Evolutionary conservation across 805 yeast genomes (phyloP).

Genomic region (Zygosaccharomyces bisporus): DNA sequence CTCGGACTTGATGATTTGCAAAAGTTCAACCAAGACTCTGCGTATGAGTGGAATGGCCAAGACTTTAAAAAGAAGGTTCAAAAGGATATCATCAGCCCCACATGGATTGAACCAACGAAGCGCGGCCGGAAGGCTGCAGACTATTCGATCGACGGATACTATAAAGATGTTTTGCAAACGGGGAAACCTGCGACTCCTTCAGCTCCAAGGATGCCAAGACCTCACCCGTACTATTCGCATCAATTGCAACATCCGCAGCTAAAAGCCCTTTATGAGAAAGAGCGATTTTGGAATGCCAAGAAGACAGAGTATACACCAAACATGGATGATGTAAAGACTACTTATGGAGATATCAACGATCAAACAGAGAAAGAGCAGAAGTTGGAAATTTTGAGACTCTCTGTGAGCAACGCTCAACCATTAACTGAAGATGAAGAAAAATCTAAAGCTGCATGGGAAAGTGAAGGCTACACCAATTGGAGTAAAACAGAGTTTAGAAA

Average conservation of each 20-base stretch:
- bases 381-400: slow-evolving; percentile 59
- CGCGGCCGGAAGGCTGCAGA: slow-evolving; percentile 80
- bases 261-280: slow-evolving; percentile 72
- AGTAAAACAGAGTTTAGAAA: slow-evolving; percentile 82
- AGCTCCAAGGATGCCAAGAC: slow-evolving; percentile 82
- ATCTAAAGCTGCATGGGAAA: slow-evolving; percentile 53
- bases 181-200: slow-evolving; percentile 49
- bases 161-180: slow-evolving; percentile 74
- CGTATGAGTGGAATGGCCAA: slow-evolving; percentile 86
- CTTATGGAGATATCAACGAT: slow-evolving; percentile 37
- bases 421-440: slow-evolving; percentile 77
- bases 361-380: slow-evolving; percentile 45
- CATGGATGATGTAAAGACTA: slow-evolving; percentile 49
- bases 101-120: slow-evolving; percentile 83
- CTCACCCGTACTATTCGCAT: slow-evolving; percentile 77
- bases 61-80: slow-evolving; percentile 60
- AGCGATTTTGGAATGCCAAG: slow-evolving; percentile 71
- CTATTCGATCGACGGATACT: slow-evolving; percentile 83
- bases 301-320: slow-evolving; percentile 63
- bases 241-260: slow-evolving; percentile 84
- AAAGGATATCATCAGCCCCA: slow-evolving; percentile 48
- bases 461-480: slow-evolving; percentile 78
- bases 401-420: slow-evolving; percentile 72
- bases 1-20: slow-evolving; percentile 75
- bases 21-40: slow-evolving; percentile 67